Evolutionary conservation across 2,329 filamentous ascomycete species (phyloP), one percentile per base, ranked within the genome.

Genomic region (Calonectria montana): DNA sequence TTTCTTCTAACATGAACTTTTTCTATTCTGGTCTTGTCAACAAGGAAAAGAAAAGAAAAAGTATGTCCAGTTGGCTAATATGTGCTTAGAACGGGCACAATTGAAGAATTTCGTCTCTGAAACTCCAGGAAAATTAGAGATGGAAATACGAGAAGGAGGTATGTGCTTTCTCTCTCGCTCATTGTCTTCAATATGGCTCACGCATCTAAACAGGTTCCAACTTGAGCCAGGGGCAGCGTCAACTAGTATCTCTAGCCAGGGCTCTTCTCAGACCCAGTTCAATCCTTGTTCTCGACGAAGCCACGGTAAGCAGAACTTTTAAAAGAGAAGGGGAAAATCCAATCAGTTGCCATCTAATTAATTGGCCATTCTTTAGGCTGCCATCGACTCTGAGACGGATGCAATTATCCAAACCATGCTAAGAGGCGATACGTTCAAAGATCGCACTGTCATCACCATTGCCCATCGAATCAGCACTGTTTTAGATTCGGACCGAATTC

Each of bases 241-340:
- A 55, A 16, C 37, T 66, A 7, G 47, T 66, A 27, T 66, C 64
- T 18, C 50, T 66, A 5, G 48, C 48, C 4, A 50, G 64, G 39
- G 35, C 35, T 16, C 35, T 66, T 7, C 64, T 66, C 21, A 55
- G 31, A 5, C 64, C 64, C 15, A 66, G 35, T 23, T 57, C 64
- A 18, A 66, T 55, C 8, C 64, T 66, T 55, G 47, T 66, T 31
- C 35, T 66, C 4, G 64, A 66, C 25, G 47, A 66, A 37, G 64
- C 37, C 2, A 66, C 35, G 4, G 47, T 66, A 35, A 10, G 21
- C 37, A 35, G 8, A 8, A 21, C 18, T n/a, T 31, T n/a, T 8
- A 35, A 23, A 16, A 15, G 10, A 12, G 31, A 7, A n/a, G n/a
- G n/a, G n/a, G n/a, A 39, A 18, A 13, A 6, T n/a, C 16, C 12